Percentiles rank a stretch among this genome's conserved stretches.
phyloP scores from a whole-genome alignment of 495 filamentous ascomycete species.

The Aspergillus avenaceus region DNA sequence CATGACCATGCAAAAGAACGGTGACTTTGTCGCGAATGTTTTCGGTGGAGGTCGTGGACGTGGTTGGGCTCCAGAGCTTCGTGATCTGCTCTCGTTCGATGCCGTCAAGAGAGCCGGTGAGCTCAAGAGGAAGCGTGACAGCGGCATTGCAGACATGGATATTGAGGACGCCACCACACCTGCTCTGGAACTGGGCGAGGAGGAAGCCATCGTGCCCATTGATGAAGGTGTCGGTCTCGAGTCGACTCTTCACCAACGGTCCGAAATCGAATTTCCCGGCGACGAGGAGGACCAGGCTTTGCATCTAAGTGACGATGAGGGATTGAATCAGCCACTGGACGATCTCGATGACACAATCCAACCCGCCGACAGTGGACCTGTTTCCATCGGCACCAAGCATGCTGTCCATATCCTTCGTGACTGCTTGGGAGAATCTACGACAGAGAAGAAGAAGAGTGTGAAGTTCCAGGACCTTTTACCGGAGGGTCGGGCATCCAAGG shows the following conservation, averaged over 20 bases:
- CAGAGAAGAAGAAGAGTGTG: conserved; percentile 67
- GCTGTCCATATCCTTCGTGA: conserved; percentile 93
- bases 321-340: conserved; percentile 36
- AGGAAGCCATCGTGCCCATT: conserved; percentile 48
- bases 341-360: conserved; percentile 78
- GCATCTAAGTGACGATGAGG: conserved; percentile 52
- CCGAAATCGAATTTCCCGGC: conserved; percentile 60
- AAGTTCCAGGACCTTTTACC: conserved; percentile 91
- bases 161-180: conserved; percentile 62
- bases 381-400: conserved; percentile 87
- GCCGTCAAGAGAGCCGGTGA: conserved; percentile 72
- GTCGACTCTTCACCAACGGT: conserved; percentile 43
- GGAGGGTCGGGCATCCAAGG: conserved; percentile 67
- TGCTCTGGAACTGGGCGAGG: conserved; percentile 61
- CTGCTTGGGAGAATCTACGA: conserved; percentile 66
- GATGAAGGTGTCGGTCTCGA: conserved; percentile 51
- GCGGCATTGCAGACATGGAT: conserved; percentile 76
- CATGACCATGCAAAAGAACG: conserved; percentile 85
- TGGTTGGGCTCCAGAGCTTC: conserved; percentile 87
- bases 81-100: conserved; percentile 78
- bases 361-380: conserved; percentile 74
- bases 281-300: conserved; percentile 47
- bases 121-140: conserved; percentile 91
- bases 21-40: conserved; percentile 74
- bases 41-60: conserved; percentile 72